Base-by-base conservation (phyloP, 2,329 filamentous ascomycete genomes). In the Annulohypoxylon truncatum region DNA sequence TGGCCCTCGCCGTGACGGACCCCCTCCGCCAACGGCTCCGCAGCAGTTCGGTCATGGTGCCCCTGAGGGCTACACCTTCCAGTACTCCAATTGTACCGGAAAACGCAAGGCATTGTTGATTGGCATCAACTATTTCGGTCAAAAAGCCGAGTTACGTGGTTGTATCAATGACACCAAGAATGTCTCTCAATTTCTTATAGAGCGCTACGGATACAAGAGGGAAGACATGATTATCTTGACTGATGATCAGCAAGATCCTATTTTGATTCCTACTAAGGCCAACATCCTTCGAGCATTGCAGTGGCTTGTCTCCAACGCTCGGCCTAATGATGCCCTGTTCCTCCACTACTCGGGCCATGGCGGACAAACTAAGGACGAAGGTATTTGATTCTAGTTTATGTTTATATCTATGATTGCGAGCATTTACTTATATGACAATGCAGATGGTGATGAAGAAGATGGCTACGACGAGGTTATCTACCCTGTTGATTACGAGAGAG, bases 401-500 rank as follows among this genome's bases (percentile, higher is more conserved):
- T n/a, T 26, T 13, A 38, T 28, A 9, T 7, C 40, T 38, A 18
- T 26, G 22, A 44, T 0, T 26, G 46, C 22, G 20, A 44, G 18
- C n/a, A 8, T n/a, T 33, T 38, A 20, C 33, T 64, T 12, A 64
- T 20, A n/a, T 48, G 35, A 15, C 4, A 29, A 35, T 77, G 80
- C 91, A 35, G 91, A 94, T 72, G 92, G 92, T 26, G 92, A 94
- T 72, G 92, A 94, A 77, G 89, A 92, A 33, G 92, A 94, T 73
- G 92, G 92, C 42, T 92, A 92, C 74, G 92, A 94, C 72, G 92
- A 94, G 77, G 91, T 94, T 66, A 92, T 95, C 71, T 94, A 94
- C 76, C 92, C 92, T 0, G 91, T 94, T 15, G 92, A 95, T 77
- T 94, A 93, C 80, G 84, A 90, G 71, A 88, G 90, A 72, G 88